A percentile compares a stretch with the other conserved stretches of the same genome.
Evolutionary conservation across 2,329 filamentous ascomycete species (phyloP).

Genomic region (Neoascochyta sp.): DNA sequence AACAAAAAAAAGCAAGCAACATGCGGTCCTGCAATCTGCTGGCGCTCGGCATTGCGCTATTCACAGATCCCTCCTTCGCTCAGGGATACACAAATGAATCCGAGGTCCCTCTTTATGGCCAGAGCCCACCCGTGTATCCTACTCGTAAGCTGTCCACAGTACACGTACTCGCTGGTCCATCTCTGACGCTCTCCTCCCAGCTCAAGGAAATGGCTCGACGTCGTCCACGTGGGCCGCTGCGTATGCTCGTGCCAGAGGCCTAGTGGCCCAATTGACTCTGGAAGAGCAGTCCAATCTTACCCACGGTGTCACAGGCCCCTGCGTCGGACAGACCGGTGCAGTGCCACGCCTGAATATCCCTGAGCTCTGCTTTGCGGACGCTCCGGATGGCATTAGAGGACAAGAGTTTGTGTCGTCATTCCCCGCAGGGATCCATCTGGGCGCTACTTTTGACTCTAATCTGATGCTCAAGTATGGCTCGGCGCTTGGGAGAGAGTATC

Average conservation of each 20-base stretch:
- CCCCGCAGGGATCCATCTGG: constrained; percentile 42
- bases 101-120: constrained; percentile 27
- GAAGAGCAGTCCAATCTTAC: constrained; percentile 45
- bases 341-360: constrained; percentile 38
- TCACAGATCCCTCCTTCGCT: constrained; percentile 5
- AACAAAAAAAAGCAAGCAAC: not conserved
- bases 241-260: constrained; percentile 35
- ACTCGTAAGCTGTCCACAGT: constrained; percentile 15
- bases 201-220: constrained; percentile 22
- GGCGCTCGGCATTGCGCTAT: constrained; percentile 10
- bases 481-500: constrained; percentile 66
- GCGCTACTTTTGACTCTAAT: constrained; percentile 67
- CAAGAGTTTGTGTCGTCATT: constrained; percentile 33
- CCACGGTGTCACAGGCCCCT: constrained; percentile 30
- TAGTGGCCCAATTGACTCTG: constrained; percentile 41
- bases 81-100: constrained; percentile 27
- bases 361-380: constrained; percentile 40
- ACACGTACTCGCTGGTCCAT: constrained; percentile 3
- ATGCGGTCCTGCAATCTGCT: constrained; percentile 7
- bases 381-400: constrained; percentile 32
- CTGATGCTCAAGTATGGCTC: constrained; percentile 65
- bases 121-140: constrained; percentile 31
- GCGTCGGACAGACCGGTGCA: constrained; percentile 36
- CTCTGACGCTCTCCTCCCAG: no score
- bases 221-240: constrained; percentile 24